Conservation (phyloP, 306 rosid species). For the Prunus persica region DNA sequence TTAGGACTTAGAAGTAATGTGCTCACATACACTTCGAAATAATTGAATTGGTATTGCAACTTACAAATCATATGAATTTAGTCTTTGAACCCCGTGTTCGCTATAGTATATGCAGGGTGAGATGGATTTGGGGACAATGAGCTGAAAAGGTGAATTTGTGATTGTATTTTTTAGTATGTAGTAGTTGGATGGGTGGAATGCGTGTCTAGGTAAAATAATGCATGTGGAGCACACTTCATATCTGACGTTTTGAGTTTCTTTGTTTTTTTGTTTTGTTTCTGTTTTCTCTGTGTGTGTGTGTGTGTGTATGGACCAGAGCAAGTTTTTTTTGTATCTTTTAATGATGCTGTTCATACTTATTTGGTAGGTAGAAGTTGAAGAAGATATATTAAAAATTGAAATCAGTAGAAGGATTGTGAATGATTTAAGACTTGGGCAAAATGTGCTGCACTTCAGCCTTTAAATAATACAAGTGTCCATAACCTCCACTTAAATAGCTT, state of each 20-base stretch:
- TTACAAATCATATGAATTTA: background rate
- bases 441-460: background rate
- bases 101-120: background rate
- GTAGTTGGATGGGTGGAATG: background rate
- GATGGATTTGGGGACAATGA: background rate
- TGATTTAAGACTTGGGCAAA: background rate
- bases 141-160: background rate
- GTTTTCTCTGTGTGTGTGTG: too few relatives aligned
- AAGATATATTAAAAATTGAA: background rate
- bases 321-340: background rate
- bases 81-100: background rate
- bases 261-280: too few relatives aligned
- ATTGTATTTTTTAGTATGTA: background rate
- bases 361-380: background rate
- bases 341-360: background rate
- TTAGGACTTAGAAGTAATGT: background rate
- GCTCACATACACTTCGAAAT: background rate
- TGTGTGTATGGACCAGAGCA: background rate
- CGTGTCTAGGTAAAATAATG: background rate
- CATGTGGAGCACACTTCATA: background rate
- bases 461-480: background rate
- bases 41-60: background rate
- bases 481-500: background rate
- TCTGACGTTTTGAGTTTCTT: background rate
- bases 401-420: background rate